Evolutionary conservation across 2,329 filamentous ascomycete species (phyloP).

Genomic region (Trichoderma simmonsii): DNA sequence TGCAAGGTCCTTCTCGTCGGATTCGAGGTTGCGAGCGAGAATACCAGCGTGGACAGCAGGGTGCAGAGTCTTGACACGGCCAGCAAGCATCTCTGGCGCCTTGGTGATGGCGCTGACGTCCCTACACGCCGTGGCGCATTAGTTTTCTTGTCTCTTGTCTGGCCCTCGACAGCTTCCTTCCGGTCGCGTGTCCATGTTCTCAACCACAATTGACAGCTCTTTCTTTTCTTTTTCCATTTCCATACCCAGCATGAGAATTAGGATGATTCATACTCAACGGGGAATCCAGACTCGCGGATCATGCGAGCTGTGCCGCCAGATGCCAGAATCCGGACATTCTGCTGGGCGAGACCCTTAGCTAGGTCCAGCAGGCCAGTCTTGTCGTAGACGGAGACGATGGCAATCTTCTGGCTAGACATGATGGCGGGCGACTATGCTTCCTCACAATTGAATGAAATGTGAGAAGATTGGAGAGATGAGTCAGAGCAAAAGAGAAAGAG

Average conservation of each 20-base stretch:
- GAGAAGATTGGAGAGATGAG: not conserved
- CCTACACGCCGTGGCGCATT: slow-evolving; percentile 43
- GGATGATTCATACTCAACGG: slow-evolving; percentile 70
- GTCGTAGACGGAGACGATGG: slow-evolving; percentile 97
- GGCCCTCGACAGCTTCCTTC: not conserved
- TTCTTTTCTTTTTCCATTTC: not conserved
- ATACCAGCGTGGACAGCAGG: slow-evolving; percentile 89
- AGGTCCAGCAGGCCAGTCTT: slow-evolving; percentile 94
- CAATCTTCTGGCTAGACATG: slow-evolving; percentile 57
- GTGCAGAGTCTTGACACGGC: slow-evolving; percentile 85
- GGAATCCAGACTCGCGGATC: slow-evolving; percentile 94
- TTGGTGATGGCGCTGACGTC: slow-evolving; percentile 97
- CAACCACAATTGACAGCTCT: not conserved
- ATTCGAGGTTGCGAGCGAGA: slow-evolving; percentile 87
- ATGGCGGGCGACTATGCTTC: slow-evolving; percentile 21
- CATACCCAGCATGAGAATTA: not conserved
- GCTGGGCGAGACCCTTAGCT: slow-evolving; percentile 82
- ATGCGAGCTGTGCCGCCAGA: slow-evolving; percentile 94
- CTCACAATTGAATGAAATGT: not conserved
- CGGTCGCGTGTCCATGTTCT: not conserved
- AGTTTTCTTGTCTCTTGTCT: slow-evolving; percentile 11
- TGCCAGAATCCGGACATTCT: slow-evolving; percentile 88
- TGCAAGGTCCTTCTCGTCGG: slow-evolving; percentile 94
- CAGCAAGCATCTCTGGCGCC: slow-evolving; percentile 94
- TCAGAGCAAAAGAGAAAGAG: not conserved